A percentile compares a stretch with the other conserved stretches of the same genome.
Conservation (phyloP, 2,329 filamentous ascomycete species). For the Metarhizium guizhouense region DNA sequence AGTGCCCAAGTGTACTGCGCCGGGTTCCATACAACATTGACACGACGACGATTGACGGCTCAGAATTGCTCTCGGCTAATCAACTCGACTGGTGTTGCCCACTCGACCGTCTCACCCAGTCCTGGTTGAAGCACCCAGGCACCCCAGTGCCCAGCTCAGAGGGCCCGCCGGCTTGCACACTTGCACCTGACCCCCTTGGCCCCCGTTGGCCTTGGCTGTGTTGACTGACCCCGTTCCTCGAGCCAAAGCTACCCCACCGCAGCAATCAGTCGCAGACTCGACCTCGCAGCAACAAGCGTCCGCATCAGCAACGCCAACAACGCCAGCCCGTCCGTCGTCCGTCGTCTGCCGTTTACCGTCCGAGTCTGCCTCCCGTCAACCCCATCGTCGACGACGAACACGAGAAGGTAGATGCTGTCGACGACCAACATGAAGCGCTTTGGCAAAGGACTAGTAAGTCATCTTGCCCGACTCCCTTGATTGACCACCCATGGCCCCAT, state of each 20-base stretch:
- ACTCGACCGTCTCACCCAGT: no score
- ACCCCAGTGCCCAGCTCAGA: background rate
- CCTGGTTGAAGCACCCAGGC: no score
- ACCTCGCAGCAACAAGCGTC: conserved; percentile 2
- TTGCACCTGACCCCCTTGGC: conserved; percentile 22
- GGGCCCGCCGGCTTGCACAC: conserved; percentile 3
- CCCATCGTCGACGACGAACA: conserved; percentile 6
- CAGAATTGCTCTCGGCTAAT: no score
- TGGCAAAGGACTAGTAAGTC: conserved; percentile 68
- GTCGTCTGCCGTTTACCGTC: background rate
- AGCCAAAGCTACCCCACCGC: conserved; percentile 15
- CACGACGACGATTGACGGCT: no score
- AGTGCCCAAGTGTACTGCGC: no score
- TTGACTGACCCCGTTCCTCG: background rate
- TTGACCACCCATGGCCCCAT: conserved; percentile 3
- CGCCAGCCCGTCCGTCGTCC: background rate
- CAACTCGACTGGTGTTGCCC: no score
- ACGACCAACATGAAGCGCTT: conserved; percentile 83
- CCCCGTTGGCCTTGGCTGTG: conserved; percentile 5
- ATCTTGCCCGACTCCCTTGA: conserved; percentile 12
- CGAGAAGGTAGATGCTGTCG: conserved; percentile 6
- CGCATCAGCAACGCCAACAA: conserved; percentile 1
- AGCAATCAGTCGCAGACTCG: conserved; percentile 7
- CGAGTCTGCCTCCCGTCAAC: background rate
- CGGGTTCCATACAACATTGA: no score